Conservation (phyloP, 2,329 filamentous ascomycete genomes). For the Chrysoporthe deuterocubensis region DNA sequence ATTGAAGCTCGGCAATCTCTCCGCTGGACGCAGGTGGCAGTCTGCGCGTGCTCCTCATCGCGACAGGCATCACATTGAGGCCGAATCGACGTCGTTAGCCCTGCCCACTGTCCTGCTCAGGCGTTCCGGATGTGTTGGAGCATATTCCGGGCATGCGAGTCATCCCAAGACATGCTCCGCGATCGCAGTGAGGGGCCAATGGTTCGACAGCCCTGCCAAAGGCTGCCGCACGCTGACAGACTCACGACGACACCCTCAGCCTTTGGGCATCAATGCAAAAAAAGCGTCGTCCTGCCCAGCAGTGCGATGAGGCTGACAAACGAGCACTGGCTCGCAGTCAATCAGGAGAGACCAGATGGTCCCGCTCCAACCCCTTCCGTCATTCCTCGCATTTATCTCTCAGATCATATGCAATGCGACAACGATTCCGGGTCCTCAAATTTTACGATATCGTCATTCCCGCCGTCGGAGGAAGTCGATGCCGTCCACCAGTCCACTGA, state of each 20-base stretch:
- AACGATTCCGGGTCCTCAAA: background rate
- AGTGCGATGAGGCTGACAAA: slow-evolving; percentile 15
- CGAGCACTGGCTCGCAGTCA: slow-evolving; percentile 20
- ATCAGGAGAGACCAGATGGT: background rate
- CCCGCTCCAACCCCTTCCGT: background rate
- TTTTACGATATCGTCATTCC: background rate
- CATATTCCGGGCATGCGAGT: slow-evolving; percentile 20
- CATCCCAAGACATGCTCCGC: slow-evolving; percentile 13
- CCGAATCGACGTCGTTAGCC: slow-evolving; percentile 22
- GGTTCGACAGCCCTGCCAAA: slow-evolving; percentile 3
- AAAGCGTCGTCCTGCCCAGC: slow-evolving; percentile 11
- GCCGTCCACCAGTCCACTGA: slow-evolving; percentile 5
- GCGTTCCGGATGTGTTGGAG: slow-evolving; percentile 12
- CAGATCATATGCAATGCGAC: background rate
- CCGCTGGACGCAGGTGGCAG: background rate
- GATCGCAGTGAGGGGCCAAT: slow-evolving; percentile 8
- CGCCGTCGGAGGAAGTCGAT: background rate
- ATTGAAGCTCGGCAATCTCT: slow-evolving; percentile 2
- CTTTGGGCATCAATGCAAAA: slow-evolving; percentile 30
- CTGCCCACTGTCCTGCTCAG: slow-evolving; percentile 14
- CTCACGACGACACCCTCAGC: slow-evolving; percentile 16
- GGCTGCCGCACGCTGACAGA: background rate
- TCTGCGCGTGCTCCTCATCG: background rate
- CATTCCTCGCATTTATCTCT: background rate
- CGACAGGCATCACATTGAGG: slow-evolving; percentile 5